Percentiles rank a stretch among this genome's conserved stretches.
Evolutionary conservation across 2,329 filamentous ascomycete species (phyloP).

Genomic region (Colletotrichum karsti): DNA sequence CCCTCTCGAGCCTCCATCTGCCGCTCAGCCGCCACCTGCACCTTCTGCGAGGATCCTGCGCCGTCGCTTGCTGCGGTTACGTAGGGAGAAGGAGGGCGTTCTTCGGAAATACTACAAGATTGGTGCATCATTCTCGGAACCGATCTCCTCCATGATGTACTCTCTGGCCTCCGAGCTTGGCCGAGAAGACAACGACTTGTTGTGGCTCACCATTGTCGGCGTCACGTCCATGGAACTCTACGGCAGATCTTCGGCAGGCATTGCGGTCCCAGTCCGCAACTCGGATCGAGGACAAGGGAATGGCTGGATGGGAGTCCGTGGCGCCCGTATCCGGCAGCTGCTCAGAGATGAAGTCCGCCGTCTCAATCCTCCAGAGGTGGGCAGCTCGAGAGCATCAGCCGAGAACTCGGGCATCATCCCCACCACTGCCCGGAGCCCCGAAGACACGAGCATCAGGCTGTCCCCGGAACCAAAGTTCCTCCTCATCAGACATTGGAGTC

Average conservation of each 20-base stretch:
- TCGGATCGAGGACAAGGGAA: slow-evolving; percentile 66
- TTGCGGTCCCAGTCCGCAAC: slow-evolving; percentile 67
- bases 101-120: slow-evolving; percentile 85
- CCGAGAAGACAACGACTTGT: slow-evolving; percentile 93
- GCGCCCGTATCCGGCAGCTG: slow-evolving; percentile 84
- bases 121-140: slow-evolving; percentile 92
- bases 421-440: slow-evolving; percentile 86
- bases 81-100: slow-evolving; percentile 78
- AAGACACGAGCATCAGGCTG: slow-evolving; percentile 89
- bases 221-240: slow-evolving; percentile 95
- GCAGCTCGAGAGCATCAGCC: slow-evolving; percentile 67
- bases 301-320: slow-evolving; percentile 84
- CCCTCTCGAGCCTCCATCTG: slow-evolving; percentile 62
- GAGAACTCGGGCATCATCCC: slow-evolving; percentile 86
- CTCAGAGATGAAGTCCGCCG: slow-evolving; percentile 93
- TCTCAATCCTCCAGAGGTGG: slow-evolving; percentile 80
- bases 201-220: slow-evolving; percentile 95
- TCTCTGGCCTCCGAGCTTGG: slow-evolving; percentile 94
- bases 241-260: slow-evolving; percentile 82
- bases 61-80: slow-evolving; percentile 77
- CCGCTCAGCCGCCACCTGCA: slow-evolving; percentile 65
- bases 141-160: slow-evolving; percentile 93
- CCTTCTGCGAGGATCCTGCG: slow-evolving; percentile 78
- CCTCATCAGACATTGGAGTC: slow-evolving; percentile 92
- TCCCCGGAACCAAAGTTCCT: slow-evolving; percentile 95